Evolutionary conservation across 257 asterid species (phyloP), one percentile per base, ranked within the genome.

Genomic region (Nicotiana obtusifolia): DNA sequence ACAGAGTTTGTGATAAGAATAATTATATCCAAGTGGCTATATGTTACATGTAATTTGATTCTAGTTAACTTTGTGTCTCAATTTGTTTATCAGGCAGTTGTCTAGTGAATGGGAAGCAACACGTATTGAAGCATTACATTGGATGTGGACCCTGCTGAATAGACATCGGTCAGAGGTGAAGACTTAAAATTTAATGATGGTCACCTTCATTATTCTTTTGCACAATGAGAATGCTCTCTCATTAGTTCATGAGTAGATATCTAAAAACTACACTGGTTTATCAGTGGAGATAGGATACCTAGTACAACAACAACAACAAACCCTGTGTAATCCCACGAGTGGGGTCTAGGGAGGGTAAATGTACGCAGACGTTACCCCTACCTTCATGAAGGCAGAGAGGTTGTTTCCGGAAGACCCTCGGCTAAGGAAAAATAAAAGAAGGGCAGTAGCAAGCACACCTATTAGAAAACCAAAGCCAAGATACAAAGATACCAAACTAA

Each of bases 81-180:
- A 20, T 84, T 49, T 84, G 60, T 84, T 30, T 85, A 77, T 76
- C 90, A 96, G 99, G 88, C 97, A 94, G 89, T 90, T 96, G 71
- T 89, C 95, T 84, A 92, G 94, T 87, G 98, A 94, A 84, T 96
- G 93, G 94, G 99, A 94, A 90, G 99, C 99, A 78, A 93, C 98
- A 20, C 98, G 99, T 26, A 96, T 94, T 83, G 99, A 96, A 90
- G 93, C 99, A 83, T 88, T 96, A 86, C 93, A 92, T 81, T 96
- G 99, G 99, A 94, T 96, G 84, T 87, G 91, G 80, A 88, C 89
- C 79, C 93, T 96, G n/a, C 83, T 96, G 85, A 89, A 84, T 84
- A 89, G 91, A 82, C 95, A 93, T 83, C 89, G 98, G 49, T 59
- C 81, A 19, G 98, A 92, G 98, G 98, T 94, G 84, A 84, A 24